Conservation (phyloP, 805 yeast genomes). For the Yarrowia keelungensis region DNA sequence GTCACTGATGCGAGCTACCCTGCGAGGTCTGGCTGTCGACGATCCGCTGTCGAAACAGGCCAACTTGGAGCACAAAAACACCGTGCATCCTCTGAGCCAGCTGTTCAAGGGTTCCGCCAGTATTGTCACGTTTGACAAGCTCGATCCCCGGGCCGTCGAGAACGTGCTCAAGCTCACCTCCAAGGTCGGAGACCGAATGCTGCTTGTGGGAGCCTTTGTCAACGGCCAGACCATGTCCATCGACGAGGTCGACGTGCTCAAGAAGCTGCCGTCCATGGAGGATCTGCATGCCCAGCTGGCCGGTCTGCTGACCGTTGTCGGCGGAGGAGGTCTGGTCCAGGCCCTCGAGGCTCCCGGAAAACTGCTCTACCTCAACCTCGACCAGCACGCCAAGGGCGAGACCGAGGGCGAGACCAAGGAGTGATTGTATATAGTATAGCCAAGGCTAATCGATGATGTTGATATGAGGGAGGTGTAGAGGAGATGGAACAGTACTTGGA, state of each 20-base stretch:
- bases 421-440: constrained; percentile 24
- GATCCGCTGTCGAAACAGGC: constrained; percentile 78
- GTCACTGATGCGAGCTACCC: constrained; percentile 73
- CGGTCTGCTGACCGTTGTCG: constrained; percentile 79
- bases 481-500: no score
- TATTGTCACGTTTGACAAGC: constrained; percentile 67
- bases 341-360: constrained; percentile 77
- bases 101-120: constrained; percentile 88
- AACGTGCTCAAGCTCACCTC: constrained; percentile 67
- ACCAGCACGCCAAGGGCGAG: constrained; percentile 38
- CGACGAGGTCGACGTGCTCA: constrained; percentile 64
- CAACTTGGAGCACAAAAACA: constrained; percentile 48
- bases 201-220: constrained; percentile 84
- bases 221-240: constrained; percentile 65
- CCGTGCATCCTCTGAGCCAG: constrained; percentile 70
- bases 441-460: background rate
- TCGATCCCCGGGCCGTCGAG: constrained; percentile 74
- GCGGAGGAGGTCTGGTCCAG: constrained; percentile 88
- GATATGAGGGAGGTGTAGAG: background rate
- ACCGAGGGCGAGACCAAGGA: constrained; percentile 7
- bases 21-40: constrained; percentile 68
- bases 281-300: constrained; percentile 81
- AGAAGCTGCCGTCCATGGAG: constrained; percentile 73
- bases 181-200: constrained; percentile 71
- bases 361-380: constrained; percentile 73